Evolutionary conservation across 495 filamentous ascomycete genomes (phyloP), one percentile per base, ranked within the genome.

Genomic region (Aspergillus coremiiformis): DNA sequence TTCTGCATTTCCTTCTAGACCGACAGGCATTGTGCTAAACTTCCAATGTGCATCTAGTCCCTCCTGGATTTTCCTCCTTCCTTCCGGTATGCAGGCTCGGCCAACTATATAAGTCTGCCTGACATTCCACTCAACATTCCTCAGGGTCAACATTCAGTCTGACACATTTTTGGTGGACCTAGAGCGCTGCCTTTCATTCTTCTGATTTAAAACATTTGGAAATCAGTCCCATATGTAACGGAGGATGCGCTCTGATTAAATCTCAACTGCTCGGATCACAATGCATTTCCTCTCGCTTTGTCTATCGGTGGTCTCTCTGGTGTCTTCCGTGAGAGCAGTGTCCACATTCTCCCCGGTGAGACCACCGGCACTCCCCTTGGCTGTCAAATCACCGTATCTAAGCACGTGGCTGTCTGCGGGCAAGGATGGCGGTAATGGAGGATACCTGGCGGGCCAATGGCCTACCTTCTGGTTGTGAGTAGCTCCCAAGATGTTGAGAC

Each of bases 371-470:
- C 41, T 82, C 4, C 80, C 80, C 1, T 58, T 83, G 44, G 80
- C 80, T 42, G 80, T 82, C 32, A 77, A 73, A 52, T 80, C 76
- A 1, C 80, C 80, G 2, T 83, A 82, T 44, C 50, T 82, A 20
- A 81, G 69, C 55, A 76, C 77, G 7, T 83, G 80, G 80, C 62
- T 74, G 19, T 53, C 70, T 49, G 78, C 71, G 12, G 79, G 79
- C 2, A 73, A 59, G 30, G 69, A 78, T 63, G 72, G 72, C 37
- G 77, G 78, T 30, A 76, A 80, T 69, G 79, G 78, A 35, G 80
- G 79, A 4, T 78, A 82, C 56, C 63, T 84, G 20, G 72, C 80
- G 9, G 79, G 79, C 10, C 57, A 79, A 62, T 82, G 80, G 80
- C 75, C 80, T 15, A 65, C 56, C 0, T 81, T 80, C 44, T 81